These are phyloP conservation scores for Leucosporidium creatinivorum DNA, from an alignment of 768 basidiomycete genomes.

Conservation along the genomic window DNA sequence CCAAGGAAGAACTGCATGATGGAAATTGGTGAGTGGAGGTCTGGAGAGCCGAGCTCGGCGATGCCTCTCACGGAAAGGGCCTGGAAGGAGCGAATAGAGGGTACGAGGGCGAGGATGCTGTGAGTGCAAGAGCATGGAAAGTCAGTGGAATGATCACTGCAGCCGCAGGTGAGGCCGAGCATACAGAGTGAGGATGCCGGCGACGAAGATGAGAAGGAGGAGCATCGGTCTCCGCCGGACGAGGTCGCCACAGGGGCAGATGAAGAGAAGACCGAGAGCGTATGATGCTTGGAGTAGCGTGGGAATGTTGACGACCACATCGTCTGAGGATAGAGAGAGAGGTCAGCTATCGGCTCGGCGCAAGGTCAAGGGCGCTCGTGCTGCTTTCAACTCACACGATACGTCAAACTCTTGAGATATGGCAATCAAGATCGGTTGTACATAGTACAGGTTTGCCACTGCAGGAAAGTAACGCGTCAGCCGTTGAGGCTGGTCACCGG, in stretches of 20 bases:
- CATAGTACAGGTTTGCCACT: slow-evolving; percentile 37
- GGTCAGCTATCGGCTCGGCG: no score
- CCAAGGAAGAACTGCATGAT: slow-evolving; percentile 79
- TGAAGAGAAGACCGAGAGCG: slow-evolving; percentile 55
- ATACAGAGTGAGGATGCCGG: slow-evolving; percentile 60
- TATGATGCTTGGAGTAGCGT: slow-evolving; percentile 50
- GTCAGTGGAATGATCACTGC: no score
- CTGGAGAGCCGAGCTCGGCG: not conserved
- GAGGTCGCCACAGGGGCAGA: slow-evolving; percentile 77
- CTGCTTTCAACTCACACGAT: slow-evolving; percentile 1
- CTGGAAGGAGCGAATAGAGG: slow-evolving; percentile 2
- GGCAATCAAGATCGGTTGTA: slow-evolving; percentile 31
- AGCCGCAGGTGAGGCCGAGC: no score
- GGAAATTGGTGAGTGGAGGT: slow-evolving; percentile 55
- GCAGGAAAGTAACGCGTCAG: not conserved
- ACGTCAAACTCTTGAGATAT: slow-evolving; percentile 4
- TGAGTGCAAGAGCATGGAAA: not conserved
- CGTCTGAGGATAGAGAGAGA: no score
- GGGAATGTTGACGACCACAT: slow-evolving; percentile 36
- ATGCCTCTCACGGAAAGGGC: not conserved
- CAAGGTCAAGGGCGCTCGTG: no score
- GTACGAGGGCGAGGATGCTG: slow-evolving; percentile 41
- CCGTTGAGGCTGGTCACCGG: no score
- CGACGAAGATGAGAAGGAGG: slow-evolving; percentile 52
- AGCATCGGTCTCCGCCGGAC: slow-evolving; percentile 66